These are phyloP conservation scores for Entomortierella lignicola DNA, from an alignment of 192 early-diverging fungal species.

Conservation along the genomic window DNA sequence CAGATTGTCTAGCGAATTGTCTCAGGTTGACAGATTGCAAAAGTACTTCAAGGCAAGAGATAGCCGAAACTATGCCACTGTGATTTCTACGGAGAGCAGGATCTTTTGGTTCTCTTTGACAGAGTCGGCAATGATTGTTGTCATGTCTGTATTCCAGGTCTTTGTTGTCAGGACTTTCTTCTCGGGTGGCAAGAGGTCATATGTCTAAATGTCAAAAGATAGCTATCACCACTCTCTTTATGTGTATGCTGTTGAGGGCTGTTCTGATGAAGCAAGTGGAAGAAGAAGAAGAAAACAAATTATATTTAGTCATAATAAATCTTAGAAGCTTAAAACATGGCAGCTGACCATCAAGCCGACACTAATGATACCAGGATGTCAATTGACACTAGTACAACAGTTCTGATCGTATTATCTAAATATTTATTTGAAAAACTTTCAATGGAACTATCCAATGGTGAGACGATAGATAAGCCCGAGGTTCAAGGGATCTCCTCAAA, in stretches of 20 bases:
- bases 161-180: constrained; percentile 96
- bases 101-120: constrained; percentile 94
- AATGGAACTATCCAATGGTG: too few species aligned
- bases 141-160: constrained; percentile 92
- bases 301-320: too few species aligned
- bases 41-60: constrained; percentile 91
- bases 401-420: too few species aligned
- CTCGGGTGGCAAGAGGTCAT: constrained; percentile 71
- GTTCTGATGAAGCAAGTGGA: too few species aligned
- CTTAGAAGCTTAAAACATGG: too few species aligned
- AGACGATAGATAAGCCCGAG: constrained; percentile 44
- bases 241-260: too few species aligned
- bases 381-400: too few species aligned
- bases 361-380: too few species aligned
- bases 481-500: constrained; percentile 42
- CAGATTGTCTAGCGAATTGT: constrained; percentile 71
- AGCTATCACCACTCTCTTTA: too few species aligned
- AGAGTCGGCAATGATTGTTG: constrained; percentile 81
- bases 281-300: too few species aligned
- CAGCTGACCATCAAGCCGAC: too few species aligned
- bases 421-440: too few species aligned
- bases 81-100: constrained; percentile 84
- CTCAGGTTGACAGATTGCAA: constrained; percentile 82
- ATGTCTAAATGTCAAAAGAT: constrained; percentile 56
- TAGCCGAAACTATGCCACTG: constrained; percentile 92